A percentile compares a stretch with the other conserved stretches of the same genome.
Conservation (phyloP, 2,329 filamentous ascomycete species). For the Arthroderma sp. region DNA sequence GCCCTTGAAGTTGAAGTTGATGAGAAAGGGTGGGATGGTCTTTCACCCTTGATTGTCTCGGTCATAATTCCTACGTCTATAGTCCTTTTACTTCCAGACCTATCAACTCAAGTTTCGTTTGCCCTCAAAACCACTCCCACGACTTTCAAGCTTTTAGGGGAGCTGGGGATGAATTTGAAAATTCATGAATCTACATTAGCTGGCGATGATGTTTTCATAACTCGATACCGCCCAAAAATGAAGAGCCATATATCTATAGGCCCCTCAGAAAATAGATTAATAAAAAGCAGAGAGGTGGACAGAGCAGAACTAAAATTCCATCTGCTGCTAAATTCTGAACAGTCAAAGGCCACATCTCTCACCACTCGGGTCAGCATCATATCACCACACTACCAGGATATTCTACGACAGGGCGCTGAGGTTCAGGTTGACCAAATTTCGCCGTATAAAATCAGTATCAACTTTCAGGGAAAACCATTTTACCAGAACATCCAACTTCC, state of each 20-base stretch:
- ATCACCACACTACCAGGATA: slow-evolving; percentile 2
- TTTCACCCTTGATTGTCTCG: slow-evolving; percentile 19
- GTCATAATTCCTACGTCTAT: slow-evolving; percentile 19
- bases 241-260: slow-evolving; percentile 8
- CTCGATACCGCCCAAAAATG: slow-evolving; percentile 20
- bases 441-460: slow-evolving; percentile 12
- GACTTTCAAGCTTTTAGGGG: slow-evolving; percentile 7
- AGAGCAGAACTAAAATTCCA: slow-evolving; percentile 4
- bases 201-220: slow-evolving; percentile 19
- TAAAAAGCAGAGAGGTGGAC: not conserved
- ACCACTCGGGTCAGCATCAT: slow-evolving; percentile 11
- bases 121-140: slow-evolving; percentile 14
- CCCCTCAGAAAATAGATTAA: not conserved
- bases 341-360: slow-evolving; percentile 10
- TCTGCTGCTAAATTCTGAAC: slow-evolving; percentile 4
- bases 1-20: slow-evolving; percentile 16
- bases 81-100: slow-evolving; percentile 12
- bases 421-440: slow-evolving; percentile 10
- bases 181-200: slow-evolving; percentile 16
- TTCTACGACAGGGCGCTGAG: slow-evolving; percentile 8
- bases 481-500: slow-evolving; percentile 16
- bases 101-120: slow-evolving; percentile 14
- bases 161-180: slow-evolving; percentile 15
- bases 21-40: slow-evolving; percentile 17
- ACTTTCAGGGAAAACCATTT: slow-evolving; percentile 7